Evolutionary conservation across 2,329 filamentous ascomycete genomes (phyloP).

Genomic region (Gliomastix tumulicola): DNA sequence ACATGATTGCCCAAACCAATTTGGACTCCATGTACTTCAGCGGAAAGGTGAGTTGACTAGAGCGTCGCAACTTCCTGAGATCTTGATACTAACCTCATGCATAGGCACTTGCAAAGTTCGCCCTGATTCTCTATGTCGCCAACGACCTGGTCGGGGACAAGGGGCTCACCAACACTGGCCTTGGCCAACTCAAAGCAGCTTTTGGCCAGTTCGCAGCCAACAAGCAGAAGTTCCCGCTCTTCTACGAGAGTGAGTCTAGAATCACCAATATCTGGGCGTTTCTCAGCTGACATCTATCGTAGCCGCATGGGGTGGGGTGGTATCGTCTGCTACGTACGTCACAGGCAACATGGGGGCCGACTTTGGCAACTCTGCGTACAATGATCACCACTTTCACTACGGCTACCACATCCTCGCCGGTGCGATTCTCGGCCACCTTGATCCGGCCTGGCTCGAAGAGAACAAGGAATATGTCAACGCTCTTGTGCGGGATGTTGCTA

Average conservation of each 20-base stretch:
- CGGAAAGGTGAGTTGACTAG: slow-evolving; percentile 69
- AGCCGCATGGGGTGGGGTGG: slow-evolving; percentile 71
- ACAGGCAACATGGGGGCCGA: slow-evolving; percentile 66
- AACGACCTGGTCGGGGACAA: slow-evolving; percentile 56
- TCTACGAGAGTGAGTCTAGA: slow-evolving; percentile 51
- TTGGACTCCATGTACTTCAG: slow-evolving; percentile 88
- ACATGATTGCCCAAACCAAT: slow-evolving; percentile 67
- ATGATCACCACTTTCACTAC: slow-evolving; percentile 69
- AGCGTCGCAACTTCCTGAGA: too few species aligned
- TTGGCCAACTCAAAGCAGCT: slow-evolving; percentile 56
- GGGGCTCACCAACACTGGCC: slow-evolving; percentile 46
- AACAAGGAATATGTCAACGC: slow-evolving; percentile 79
- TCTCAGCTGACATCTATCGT: too few species aligned
- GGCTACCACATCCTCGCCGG: slow-evolving; percentile 88
- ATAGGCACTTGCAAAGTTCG: slow-evolving; percentile 69
- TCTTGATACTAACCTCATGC: too few species aligned
- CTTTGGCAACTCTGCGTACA: slow-evolving; percentile 87
- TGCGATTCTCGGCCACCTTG: slow-evolving; percentile 73
- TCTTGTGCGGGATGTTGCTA: slow-evolving; percentile 76
- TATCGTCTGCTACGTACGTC: slow-evolving; percentile 67
- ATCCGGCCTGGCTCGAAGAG: slow-evolving; percentile 62
- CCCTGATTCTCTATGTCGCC: slow-evolving; percentile 57
- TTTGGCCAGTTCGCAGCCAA: slow-evolving; percentile 63
- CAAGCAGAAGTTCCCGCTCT: slow-evolving; percentile 58
- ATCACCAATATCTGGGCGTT: background rate